A percentile compares a stretch with the other conserved stretches of the same genome.
These are phyloP conservation scores for Candida insectorum DNA, from an alignment of 805 yeast species.

Conservation along the genomic window DNA sequence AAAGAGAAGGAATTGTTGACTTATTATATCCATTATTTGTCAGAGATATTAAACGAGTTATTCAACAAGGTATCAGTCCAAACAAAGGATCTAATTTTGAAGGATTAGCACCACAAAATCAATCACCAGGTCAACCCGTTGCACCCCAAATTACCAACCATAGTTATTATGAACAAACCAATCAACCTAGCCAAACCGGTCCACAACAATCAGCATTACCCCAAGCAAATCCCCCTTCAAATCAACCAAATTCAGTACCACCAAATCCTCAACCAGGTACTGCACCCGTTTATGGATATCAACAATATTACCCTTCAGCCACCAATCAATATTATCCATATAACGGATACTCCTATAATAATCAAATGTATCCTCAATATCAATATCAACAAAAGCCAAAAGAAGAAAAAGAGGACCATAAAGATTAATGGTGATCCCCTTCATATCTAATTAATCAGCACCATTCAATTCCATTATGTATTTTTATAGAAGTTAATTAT, in stretches of 20 bases:
- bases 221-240: neutral
- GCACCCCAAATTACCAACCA: conserved; percentile 1
- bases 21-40: conserved; percentile 67
- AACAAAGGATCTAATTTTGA: conserved; percentile 15
- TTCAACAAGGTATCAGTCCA: conserved; percentile 45
- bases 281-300: conserved; percentile 18
- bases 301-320: conserved; percentile 18
- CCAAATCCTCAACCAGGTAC: conserved; percentile 8
- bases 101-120: conserved; percentile 5
- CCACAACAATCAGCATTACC: conserved; percentile 4
- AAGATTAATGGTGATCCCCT: conserved; percentile 5
- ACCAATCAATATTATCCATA: conserved; percentile 19
- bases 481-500: conserved; percentile 9
- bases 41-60: conserved; percentile 62
- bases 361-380: conserved; percentile 10
- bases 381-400: conserved; percentile 10
- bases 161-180: conserved; percentile 2
- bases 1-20: conserved; percentile 71
- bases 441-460: neutral
- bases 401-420: conserved; percentile 13
- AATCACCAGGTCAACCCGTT: conserved; percentile 1
- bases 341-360: conserved; percentile 11
- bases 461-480: conserved; percentile 9
- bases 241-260: conserved; percentile 6
- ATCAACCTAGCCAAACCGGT: conserved; percentile 4